Base-by-base conservation (phyloP, 2,329 filamentous ascomycete species). In the Neopestalotiopsis sp. region DNA sequence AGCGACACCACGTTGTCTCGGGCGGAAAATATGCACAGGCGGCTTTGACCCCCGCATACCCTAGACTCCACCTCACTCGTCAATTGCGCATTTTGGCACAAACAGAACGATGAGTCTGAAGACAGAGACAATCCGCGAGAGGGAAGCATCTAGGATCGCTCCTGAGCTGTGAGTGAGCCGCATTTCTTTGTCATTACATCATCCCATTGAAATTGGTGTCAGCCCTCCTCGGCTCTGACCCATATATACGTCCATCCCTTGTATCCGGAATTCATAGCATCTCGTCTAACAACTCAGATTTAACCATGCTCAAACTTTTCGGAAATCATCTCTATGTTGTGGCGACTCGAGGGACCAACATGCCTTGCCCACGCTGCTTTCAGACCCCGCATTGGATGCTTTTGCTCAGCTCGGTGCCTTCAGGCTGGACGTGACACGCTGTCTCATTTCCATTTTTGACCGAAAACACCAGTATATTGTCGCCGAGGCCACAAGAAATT, bases 361-460 rank as follows among this genome's bases (percentile, higher is more conserved):
- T 20, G 20, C 40, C 20, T 30, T 45, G 38, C 30, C 61, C 38
- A 7, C 38, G n/a, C 7, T 17, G 32, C 28, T 14, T 12, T 17
- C 34, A 45, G 61, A 64, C 45, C 30, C 61, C 14, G 40, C 61
- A 5, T 30, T 64, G 61, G 40, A 34, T 1, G 81, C 83, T 5
- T 82, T 87, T 65, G 85, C 86, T 28, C 85, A 88, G 72, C 79
- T 88, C 5, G 85, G 80, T 1, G 78, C 82, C 6, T 75, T 83
- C 66, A 80, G 82, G 14, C 76, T 87, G 6, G 77, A 81, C 17
- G 79, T 78, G 3, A 75, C 78, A 20, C 81, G 85, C 42, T 77
- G 80, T 17, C 72, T 87, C 30, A 80, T 89, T 61, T 88, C 86
- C 1, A 76, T 89, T 17, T 87, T 89, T 69, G 86, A 87, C 70